Base-by-base conservation (phyloP, 495 filamentous ascomycete genomes). In the Xylaria cubensis region DNA sequence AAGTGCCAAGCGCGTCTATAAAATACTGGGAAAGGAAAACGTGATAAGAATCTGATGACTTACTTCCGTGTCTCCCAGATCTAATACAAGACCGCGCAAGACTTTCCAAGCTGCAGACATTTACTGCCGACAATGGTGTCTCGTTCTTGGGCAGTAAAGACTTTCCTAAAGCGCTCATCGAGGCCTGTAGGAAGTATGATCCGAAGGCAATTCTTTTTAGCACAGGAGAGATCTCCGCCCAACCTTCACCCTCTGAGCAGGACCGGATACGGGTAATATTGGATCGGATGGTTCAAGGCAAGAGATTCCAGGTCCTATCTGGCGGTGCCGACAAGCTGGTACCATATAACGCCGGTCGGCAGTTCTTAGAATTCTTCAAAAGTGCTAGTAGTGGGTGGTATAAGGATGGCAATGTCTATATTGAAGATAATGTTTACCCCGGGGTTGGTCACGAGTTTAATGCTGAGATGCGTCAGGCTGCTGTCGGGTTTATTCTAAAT, bases 291-390 rank as follows among this genome's bases (percentile, higher is more conserved):
- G 74, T 98, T 55, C 83, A 81, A 0, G 90, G 90, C 0, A 99
- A 98, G 81, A 89, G 84, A 67, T 90, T 98, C 70, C 80, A 98
- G 65, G 89, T 92, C 71, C 82, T 97, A 70, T 90, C 90, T 15
- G 96, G 95, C 0, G 91, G 84, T 0, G 83, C 83, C 21, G 96
- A 99, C 79, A 94, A 93, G 76, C 80, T 98, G 61, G 95, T 99
- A 24, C 95, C 96, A 8, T 93, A 94, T 80, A 82, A 83, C 29
- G 89, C 89, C 19, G 84, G 86, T 2, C 88, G 91, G 75, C 85
- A 87, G 0, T 97, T 98, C 78, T 71, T 97, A 61, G 77, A 80
- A 9, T 93, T 90, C 81, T 83, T 98, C 65, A 92, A 92, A 79
- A 79, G 86, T 44, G 90, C 89, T 0, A 76, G 89, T 48, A 81